phyloP scores from a whole-genome alignment of 179 eudicot genomes.

The Heliamphora pulchella region DNA sequence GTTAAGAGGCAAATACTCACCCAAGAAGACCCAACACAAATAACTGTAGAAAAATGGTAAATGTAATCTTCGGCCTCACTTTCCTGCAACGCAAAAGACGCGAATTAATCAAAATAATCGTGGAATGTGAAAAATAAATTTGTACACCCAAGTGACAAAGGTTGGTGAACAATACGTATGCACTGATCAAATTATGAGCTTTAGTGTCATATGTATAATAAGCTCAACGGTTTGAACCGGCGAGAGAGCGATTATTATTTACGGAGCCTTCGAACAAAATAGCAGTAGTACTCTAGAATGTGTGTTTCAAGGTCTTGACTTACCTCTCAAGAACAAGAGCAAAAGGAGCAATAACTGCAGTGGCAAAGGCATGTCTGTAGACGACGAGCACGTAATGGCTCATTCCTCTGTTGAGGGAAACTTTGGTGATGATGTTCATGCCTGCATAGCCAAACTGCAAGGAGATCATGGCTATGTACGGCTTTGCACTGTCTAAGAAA shows the following conservation, averaged over 20 bases:
- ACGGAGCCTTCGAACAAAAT: no score
- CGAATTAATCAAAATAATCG: background rate
- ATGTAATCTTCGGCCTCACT: slow-evolving; percentile 67
- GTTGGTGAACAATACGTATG: no score
- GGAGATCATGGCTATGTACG: slow-evolving; percentile 64
- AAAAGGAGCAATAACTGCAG: slow-evolving; percentile 66
- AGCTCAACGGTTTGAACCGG: no score
- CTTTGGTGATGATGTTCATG: slow-evolving; percentile 78
- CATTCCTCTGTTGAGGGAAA: slow-evolving; percentile 74
- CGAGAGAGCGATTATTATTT: no score
- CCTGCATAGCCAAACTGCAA: slow-evolving; percentile 82
- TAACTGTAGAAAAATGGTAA: slow-evolving; percentile 54
- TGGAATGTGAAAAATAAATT: background rate
- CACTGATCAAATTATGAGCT: no score
- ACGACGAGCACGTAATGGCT: slow-evolving; percentile 77
- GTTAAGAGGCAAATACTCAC: slow-evolving; percentile 26
- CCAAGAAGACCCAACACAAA: slow-evolving; percentile 82
- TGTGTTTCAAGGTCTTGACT: background rate
- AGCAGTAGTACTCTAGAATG: no score
- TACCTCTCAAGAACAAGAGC: slow-evolving; percentile 70
- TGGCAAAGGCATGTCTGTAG: slow-evolving; percentile 71
- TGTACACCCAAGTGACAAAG: no score
- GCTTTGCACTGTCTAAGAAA: slow-evolving; percentile 42
- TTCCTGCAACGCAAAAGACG: slow-evolving; percentile 24
- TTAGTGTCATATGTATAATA: no score